Evolutionary conservation across 345 rosid species (phyloP).

Genomic region (Rhodomyrtus tomentosa): DNA sequence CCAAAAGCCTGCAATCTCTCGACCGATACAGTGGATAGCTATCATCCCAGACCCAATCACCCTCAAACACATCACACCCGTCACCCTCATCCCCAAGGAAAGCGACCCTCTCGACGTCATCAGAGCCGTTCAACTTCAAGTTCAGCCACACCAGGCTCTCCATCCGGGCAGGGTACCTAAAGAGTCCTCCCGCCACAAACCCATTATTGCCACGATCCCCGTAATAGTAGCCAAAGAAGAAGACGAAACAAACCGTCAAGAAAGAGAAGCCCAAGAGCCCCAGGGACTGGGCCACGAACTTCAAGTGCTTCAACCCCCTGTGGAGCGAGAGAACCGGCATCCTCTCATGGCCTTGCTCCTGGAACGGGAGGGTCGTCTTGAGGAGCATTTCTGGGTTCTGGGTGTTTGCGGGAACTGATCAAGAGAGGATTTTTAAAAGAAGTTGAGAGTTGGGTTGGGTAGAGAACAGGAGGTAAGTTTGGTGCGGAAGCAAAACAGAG

Average conservation of each 20-base stretch:
- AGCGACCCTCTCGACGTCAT: conserved; percentile 23
- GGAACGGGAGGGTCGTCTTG: not conserved
- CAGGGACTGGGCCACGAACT: not conserved
- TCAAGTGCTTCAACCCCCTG: conserved; percentile 1
- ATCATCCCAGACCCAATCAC: conserved; percentile 97
- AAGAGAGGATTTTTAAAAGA: not conserved
- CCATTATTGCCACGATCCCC: not conserved
- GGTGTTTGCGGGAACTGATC: not conserved
- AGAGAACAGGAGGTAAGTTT: not conserved
- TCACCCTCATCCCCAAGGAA: conserved; percentile 45
- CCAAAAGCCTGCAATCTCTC: conserved; percentile 71
- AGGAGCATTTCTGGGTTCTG: not conserved
- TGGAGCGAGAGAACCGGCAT: not conserved
- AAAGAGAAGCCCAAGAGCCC: not conserved
- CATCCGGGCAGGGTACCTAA: not conserved
- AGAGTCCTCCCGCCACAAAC: not conserved
- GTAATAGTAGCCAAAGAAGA: not conserved
- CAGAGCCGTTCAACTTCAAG: not conserved
- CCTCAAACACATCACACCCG: conserved; percentile 69
- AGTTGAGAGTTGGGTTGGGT: not conserved
- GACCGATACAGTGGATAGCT: conserved; percentile 77
- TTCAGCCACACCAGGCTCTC: conserved; percentile 1
- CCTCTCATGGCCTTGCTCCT: not conserved
- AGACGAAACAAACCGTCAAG: not conserved
- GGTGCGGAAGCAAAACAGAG: not conserved